A percentile compares a stretch with the other conserved stretches of the same genome.
phyloP scores from a whole-genome alignment of 257 asterid species.

The Jasminum sambac region DNA sequence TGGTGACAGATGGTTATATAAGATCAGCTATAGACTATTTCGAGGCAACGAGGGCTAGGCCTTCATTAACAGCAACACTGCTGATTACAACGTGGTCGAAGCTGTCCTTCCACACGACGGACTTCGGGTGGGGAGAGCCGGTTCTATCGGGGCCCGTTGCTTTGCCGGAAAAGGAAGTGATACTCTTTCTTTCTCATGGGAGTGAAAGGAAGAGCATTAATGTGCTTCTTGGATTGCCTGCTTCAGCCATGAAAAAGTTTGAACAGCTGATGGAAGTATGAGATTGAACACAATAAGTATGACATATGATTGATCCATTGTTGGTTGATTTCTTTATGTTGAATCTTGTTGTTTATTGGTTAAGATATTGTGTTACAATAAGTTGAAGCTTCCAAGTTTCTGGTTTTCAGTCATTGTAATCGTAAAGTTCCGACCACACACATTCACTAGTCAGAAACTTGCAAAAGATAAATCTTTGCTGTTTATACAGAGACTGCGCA shows the following conservation, averaged over 20 bases:
- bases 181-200: conserved; percentile 21
- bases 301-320: not conserved
- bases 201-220: conserved; percentile 19
- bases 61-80: conserved; percentile 21
- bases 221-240: conserved; percentile 27
- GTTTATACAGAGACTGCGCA: no score
- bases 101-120: conserved; percentile 22
- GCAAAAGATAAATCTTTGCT: no score
- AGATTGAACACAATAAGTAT: not conserved
- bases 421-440: no score
- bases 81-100: conserved; percentile 23
- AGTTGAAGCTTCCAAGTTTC: no score
- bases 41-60: conserved; percentile 29
- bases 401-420: no score
- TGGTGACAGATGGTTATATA: conserved; percentile 20
- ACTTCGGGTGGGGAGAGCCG: conserved; percentile 32
- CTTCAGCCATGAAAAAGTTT: conserved; percentile 27
- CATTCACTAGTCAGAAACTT: no score
- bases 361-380: not conserved
- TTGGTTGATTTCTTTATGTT: not conserved
- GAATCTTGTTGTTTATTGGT: not conserved
- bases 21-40: conserved; percentile 27
- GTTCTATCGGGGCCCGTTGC: conserved; percentile 20
- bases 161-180: conserved; percentile 25
- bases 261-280: conserved; percentile 21